Conservation (phyloP, 129 eudicot genomes). For the Smallanthus sonchifolius region DNA sequence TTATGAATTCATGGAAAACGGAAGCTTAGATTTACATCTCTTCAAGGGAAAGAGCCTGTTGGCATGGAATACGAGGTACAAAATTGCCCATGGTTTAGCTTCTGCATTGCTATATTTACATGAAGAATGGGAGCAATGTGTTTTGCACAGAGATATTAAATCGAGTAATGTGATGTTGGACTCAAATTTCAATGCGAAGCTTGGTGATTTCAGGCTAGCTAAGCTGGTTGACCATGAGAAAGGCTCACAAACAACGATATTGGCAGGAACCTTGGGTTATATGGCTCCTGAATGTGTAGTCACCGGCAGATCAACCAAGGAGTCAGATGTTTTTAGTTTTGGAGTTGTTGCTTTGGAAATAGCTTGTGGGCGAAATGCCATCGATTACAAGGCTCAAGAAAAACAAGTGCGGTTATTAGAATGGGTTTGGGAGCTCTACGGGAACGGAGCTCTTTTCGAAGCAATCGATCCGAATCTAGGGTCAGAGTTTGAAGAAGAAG, state of each 20-base stretch:
- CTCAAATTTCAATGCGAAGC: conserved; percentile 34
- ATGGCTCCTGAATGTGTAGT: neutral
- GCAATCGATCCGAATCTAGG: conserved; percentile 33
- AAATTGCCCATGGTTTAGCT: neutral
- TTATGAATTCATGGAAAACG: neutral
- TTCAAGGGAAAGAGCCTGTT: neutral
- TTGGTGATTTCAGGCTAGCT: conserved; percentile 35
- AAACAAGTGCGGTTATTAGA: conserved; percentile 8
- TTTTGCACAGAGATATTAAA: conserved; percentile 39
- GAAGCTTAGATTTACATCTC: neutral
- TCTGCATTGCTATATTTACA: neutral
- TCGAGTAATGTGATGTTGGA: conserved; percentile 51
- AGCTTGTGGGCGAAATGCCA: neutral
- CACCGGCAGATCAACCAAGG: neutral
- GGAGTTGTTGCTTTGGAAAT: neutral
- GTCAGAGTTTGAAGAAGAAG: conserved; percentile 13
- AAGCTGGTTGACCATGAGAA: conserved; percentile 1
- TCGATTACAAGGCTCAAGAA: neutral
- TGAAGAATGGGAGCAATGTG: conserved; percentile 19
- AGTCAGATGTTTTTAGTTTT: neutral
- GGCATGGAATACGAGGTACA: neutral
- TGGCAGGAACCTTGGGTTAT: neutral
- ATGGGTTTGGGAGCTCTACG: conserved; percentile 41
- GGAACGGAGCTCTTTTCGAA: conserved; percentile 26
- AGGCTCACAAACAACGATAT: neutral